These are phyloP conservation scores for Arxiozyma slooffiae DNA, from an alignment of 1,139 yeast genomes.

Conservation along the genomic window DNA sequence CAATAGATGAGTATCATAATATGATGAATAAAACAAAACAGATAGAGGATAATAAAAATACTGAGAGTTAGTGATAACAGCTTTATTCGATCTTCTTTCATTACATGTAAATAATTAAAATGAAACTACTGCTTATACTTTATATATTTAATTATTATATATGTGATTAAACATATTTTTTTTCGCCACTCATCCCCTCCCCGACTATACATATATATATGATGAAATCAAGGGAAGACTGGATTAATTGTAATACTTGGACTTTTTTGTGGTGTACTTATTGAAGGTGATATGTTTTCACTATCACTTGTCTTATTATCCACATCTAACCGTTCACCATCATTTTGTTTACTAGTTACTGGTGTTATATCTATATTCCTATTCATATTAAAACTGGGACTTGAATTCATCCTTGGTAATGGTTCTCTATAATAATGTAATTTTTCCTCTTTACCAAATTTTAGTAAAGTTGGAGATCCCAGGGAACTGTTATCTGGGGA, in stretches of 20 bases:
- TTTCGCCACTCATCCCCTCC: no score
- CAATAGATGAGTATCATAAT: slow-evolving; percentile 18
- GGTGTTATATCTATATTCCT: not conserved
- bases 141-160: no score
- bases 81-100: no score
- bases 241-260: slow-evolving; percentile 20
- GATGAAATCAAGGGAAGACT: not conserved
- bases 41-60: no score
- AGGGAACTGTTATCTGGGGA: slow-evolving; percentile 23
- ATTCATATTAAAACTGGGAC: not conserved
- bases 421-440: slow-evolving; percentile 27
- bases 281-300: not conserved
- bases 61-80: no score
- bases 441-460: slow-evolving; percentile 20
- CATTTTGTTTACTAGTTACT: not conserved
- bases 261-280: slow-evolving; percentile 12
- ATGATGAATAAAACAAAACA: no score
- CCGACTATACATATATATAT: no score
- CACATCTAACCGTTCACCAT: slow-evolving; percentile 1
- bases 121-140: not conserved
- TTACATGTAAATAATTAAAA: not conserved
- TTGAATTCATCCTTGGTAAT: slow-evolving; percentile 14
- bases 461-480: slow-evolving; percentile 27
- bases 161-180: no score
- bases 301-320: no score